These are phyloP conservation scores for Pestalotiopsis fici DNA, from an alignment of 2,329 filamentous ascomycete genomes.

Conservation along the genomic window DNA sequence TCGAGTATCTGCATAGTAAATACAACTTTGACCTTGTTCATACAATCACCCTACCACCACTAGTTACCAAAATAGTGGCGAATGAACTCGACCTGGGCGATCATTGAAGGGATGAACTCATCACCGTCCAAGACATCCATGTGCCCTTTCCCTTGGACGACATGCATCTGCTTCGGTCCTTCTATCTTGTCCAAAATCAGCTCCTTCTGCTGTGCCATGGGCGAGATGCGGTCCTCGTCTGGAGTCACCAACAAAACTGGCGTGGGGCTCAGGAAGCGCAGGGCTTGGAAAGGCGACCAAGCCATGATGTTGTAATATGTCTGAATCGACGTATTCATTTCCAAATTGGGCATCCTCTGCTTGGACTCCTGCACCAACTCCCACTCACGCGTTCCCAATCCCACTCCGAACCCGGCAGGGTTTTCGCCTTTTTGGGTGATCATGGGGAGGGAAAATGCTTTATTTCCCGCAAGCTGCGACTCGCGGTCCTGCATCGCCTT, in stretches of 20 bases:
- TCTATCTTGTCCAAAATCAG: neutral
- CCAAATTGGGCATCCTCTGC: neutral
- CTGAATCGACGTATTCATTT: neutral
- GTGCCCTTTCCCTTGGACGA: neutral
- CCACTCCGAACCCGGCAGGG: neutral
- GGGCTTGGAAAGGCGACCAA: neutral
- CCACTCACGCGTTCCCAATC: neutral
- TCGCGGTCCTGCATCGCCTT: neutral
- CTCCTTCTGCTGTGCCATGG: neutral
- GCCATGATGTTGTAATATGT: neutral
- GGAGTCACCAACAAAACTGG: neutral
- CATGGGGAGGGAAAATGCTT: conserved; percentile 2
- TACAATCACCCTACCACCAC: neutral
- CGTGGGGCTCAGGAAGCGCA: neutral
- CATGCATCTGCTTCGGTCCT: neutral
- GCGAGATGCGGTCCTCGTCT: neutral
- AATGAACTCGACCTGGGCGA: neutral
- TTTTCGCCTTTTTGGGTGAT: neutral
- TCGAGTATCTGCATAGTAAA: neutral
- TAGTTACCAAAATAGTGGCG: neutral
- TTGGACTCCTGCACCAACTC: neutral
- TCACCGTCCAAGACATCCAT: conserved; percentile 3
- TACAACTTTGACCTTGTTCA: neutral
- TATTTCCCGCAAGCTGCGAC: neutral
- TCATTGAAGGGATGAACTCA: neutral